Base-by-base conservation (phyloP, 371 early-diverging fungal genomes). In the Mucor piriformis region DNA sequence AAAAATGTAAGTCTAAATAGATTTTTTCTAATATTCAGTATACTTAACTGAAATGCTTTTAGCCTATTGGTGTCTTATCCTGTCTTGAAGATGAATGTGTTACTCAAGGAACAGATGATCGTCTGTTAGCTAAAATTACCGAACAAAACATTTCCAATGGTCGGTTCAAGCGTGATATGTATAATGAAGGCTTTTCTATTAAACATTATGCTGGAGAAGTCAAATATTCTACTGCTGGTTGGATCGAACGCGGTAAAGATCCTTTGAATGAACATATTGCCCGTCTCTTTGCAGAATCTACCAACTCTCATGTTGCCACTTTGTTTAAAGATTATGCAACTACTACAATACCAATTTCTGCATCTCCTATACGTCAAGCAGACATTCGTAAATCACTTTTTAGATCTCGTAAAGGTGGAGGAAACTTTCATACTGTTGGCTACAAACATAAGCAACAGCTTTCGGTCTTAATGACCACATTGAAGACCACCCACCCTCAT, bases 51-150 rank as follows among this genome's bases (percentile, higher is more conserved):
- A n/a, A 32, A 0, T 54, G n/a, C 0, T 18, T 44, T 37, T 76
- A 92, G 89, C 99, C 99, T 5, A 92, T 97, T 55, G 99, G 99
- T 72, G 93, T 99, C 63, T 77, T 99, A 54, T 93, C 97, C 12
- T 93, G 94, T 65, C 82, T 99, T 24, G 99, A 99, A 76, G 99
- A 99, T 74, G 99, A 99, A 82, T 99, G 99, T 79, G 95, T 99
- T 8, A 94, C 99, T 84, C 92, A 92, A 56, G 99, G 98, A 21
- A 93, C 92, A 2, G 99, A 99, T 76, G 92, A 92, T 66, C 93
- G 98, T 4, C 95, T 99, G 79, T 40, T 94, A 32, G 91, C 95
- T 16, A 99, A 99, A 77, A 81, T 99, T 12, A 84, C 91, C 57
- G 91, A 90, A 60, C 89, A 88, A 10, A 75, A 85, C 57, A 62